A percentile compares a stretch with the other conserved stretches of the same genome.
These are phyloP conservation scores for Moesziomyces parantarcticus DNA, from an alignment of 1,284 basidiomycete genomes.

Conservation along the genomic window DNA sequence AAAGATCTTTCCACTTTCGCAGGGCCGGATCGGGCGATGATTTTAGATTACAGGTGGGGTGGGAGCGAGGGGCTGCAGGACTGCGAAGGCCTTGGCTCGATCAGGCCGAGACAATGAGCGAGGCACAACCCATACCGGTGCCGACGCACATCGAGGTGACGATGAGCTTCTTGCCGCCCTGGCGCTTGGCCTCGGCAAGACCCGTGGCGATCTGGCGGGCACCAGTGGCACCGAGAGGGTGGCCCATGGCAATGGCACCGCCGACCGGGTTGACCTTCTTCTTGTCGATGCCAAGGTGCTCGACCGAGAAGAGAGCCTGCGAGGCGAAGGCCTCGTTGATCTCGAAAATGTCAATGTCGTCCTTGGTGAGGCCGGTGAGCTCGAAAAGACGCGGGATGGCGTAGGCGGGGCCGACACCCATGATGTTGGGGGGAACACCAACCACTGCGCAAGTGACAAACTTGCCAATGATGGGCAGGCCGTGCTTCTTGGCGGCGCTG, in stretches of 20 bases:
- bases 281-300: slow-evolving; percentile 68
- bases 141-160: slow-evolving; percentile 89
- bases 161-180: slow-evolving; percentile 71
- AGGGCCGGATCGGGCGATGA: slow-evolving; percentile 5
- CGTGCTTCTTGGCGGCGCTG: slow-evolving; percentile 85
- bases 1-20: neutral
- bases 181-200: slow-evolving; percentile 79
- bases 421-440: slow-evolving; percentile 70
- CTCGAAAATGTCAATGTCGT: slow-evolving; percentile 65
- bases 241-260: slow-evolving; percentile 70
- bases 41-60: slow-evolving; percentile 21
- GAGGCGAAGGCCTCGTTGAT: slow-evolving; percentile 69
- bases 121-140: slow-evolving; percentile 85
- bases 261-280: slow-evolving; percentile 71
- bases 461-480: slow-evolving; percentile 91
- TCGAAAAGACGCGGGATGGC: slow-evolving; percentile 65
- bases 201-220: slow-evolving; percentile 86
- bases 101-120: slow-evolving; percentile 78
- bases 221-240: slow-evolving; percentile 74
- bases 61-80: neutral
- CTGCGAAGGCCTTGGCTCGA: neutral
- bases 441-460: slow-evolving; percentile 82
- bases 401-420: slow-evolving; percentile 67
- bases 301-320: slow-evolving; percentile 73
- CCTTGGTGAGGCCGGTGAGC: slow-evolving; percentile 58